A percentile compares a stretch with the other conserved stretches of the same genome.
phyloP scores from a whole-genome alignment of 2,329 filamentous ascomycete species.

The Fusarium continuum region DNA sequence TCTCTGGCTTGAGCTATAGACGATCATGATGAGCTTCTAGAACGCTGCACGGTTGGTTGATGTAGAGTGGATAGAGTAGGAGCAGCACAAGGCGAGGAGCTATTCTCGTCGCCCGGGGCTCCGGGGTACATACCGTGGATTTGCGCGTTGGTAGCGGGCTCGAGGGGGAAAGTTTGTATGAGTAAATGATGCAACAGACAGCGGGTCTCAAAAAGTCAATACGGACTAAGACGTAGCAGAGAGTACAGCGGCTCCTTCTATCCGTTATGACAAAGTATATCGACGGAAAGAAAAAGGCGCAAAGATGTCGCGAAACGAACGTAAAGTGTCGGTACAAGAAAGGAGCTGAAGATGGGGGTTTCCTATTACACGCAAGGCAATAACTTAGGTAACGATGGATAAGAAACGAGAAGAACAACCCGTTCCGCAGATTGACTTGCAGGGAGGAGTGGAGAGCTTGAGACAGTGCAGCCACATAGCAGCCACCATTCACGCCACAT shows the following conservation, averaged over 20 bases:
- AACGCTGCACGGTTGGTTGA: background rate
- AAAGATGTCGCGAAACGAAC: slow-evolving; percentile 10
- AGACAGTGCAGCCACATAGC: background rate
- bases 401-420: slow-evolving; percentile 29
- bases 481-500: slow-evolving; percentile 21
- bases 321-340: slow-evolving; percentile 6
- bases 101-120: slow-evolving; percentile 7
- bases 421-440: slow-evolving; percentile 16
- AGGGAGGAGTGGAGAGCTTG: slow-evolving; percentile 24
- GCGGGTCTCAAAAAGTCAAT: slow-evolving; percentile 40
- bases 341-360: slow-evolving; percentile 3
- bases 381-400: slow-evolving; percentile 23
- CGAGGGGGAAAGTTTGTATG: slow-evolving; percentile 20
- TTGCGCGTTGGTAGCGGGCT: slow-evolving; percentile 14
- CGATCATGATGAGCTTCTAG: slow-evolving; percentile 43
- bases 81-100: background rate
- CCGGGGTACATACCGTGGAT: slow-evolving; percentile 31
- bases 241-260: slow-evolving; percentile 8
- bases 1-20: slow-evolving; percentile 40
- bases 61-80: background rate
- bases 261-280: background rate
- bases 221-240: slow-evolving; percentile 14
- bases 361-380: slow-evolving; percentile 12
- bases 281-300: background rate
- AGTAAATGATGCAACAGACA: slow-evolving; percentile 38